These are phyloP conservation scores for Ajuga reptans DNA, from an alignment of 305 asterid species.

Conservation along the genomic window DNA sequence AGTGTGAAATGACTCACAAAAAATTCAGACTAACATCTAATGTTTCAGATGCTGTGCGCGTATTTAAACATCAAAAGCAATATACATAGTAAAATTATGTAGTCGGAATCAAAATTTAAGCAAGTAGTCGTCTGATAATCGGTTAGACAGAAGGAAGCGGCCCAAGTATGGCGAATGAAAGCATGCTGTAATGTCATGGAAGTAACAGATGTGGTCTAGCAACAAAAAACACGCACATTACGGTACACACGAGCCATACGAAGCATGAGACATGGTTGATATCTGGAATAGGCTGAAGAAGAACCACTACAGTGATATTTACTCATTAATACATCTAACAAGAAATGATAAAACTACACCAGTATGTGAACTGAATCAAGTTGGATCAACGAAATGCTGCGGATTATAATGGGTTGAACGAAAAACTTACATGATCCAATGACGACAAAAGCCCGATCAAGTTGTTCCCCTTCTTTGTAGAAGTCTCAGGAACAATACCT, in stretches of 20 bases:
- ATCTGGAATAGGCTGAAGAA: slow-evolving; percentile 69
- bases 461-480: slow-evolving; percentile 66
- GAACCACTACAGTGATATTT: neutral
- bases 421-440: slow-evolving; percentile 73
- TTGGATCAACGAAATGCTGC: neutral
- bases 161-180: no score
- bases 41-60: no score
- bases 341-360: neutral
- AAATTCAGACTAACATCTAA: no score
- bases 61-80: no score
- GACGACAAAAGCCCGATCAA: slow-evolving; percentile 91
- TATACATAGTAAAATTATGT: no score
- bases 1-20: no score
- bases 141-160: no score
- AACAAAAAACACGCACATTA: no score
- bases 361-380: neutral
- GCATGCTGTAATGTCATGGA: no score
- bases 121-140: no score
- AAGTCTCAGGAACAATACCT: slow-evolving; percentile 61
- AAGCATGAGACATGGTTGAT: slow-evolving; percentile 30
- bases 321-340: neutral
- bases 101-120: no score
- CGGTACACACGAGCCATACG: neutral
- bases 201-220: no score
- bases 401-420: neutral